Conservation (phyloP, 768 basidiomycete species). For the Nidularia sp. region DNA sequence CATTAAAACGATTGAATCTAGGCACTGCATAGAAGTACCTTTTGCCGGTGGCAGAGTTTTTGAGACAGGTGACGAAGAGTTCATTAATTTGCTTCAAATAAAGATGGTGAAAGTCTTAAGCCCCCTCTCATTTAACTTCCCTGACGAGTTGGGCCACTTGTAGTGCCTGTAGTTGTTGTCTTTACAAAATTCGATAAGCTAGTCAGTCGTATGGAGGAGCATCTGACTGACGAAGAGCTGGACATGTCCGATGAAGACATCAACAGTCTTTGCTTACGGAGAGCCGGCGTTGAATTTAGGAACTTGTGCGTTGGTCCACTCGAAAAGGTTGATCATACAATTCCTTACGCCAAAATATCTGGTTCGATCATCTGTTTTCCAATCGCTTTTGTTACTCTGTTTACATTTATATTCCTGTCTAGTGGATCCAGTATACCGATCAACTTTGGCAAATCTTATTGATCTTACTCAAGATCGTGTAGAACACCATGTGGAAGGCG, state of each 20-base stretch:
- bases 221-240: not conserved
- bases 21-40: not conserved
- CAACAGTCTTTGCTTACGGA: not conserved
- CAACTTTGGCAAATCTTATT: not conserved
- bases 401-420: not conserved
- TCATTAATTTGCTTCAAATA: not conserved
- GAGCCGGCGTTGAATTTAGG: not conserved
- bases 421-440: not conserved
- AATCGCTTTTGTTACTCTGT: not conserved
- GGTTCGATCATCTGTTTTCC: not conserved
- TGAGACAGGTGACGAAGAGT: not conserved
- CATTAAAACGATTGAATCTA: not conserved
- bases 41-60: not conserved
- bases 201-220: not conserved
- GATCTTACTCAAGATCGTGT: not conserved
- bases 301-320: not conserved
- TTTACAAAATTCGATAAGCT: not conserved
- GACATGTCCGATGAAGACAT: not conserved
- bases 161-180: not conserved
- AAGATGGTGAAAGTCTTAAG: not conserved
- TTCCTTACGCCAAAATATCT: not conserved
- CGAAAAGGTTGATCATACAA: not conserved
- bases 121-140: not conserved
- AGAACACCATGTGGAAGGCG: constrained; percentile 6
- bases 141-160: not conserved